Percentiles rank a stretch among this genome's conserved stretches.
These are phyloP conservation scores for Whalleya microplaca DNA, from an alignment of 2,329 filamentous ascomycete species.

Conservation along the genomic window DNA sequence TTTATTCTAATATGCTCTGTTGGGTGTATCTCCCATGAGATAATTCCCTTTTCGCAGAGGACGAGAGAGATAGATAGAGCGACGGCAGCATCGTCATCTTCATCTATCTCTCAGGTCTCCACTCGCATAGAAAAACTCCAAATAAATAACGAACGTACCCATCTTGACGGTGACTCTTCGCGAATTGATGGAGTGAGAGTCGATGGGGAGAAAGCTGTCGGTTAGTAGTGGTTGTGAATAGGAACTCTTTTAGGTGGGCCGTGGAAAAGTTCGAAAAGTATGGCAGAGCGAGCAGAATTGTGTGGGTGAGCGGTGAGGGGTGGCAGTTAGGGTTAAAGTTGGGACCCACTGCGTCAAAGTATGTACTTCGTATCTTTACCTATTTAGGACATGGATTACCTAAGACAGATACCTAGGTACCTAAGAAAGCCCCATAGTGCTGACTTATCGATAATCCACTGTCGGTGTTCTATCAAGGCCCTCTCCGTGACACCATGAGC, in stretches of 20 bases:
- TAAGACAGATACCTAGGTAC: too few relatives aligned
- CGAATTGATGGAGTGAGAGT: slow-evolving; percentile 38
- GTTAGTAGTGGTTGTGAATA: slow-evolving; percentile 32
- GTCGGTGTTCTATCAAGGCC: too few relatives aligned
- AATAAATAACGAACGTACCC: slow-evolving; percentile 58
- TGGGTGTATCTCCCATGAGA: slow-evolving; percentile 27
- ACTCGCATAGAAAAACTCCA: slow-evolving; percentile 46
- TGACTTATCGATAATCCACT: too few relatives aligned
- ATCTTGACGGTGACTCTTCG: slow-evolving; percentile 56
- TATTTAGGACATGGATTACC: too few relatives aligned
- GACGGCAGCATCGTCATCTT: not conserved
- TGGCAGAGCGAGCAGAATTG: slow-evolving; percentile 29
- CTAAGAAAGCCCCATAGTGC: too few relatives aligned
- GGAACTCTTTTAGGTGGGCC: slow-evolving; percentile 20
- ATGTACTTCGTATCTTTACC: too few relatives aligned
- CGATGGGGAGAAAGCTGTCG: slow-evolving; percentile 45
- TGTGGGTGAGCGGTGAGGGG: slow-evolving; percentile 45
- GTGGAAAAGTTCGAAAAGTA: slow-evolving; percentile 19
- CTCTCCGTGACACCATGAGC: too few relatives aligned
- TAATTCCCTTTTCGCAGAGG: slow-evolving; percentile 25
- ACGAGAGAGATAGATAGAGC: slow-evolving; percentile 15
- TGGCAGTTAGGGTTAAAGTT: slow-evolving; percentile 50
- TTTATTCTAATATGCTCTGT: slow-evolving; percentile 66
- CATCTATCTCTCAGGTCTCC: slow-evolving; percentile 29
- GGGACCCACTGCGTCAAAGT: not conserved